A percentile compares a stretch with the other conserved stretches of the same genome.
These are phyloP conservation scores for Trichoderma harzianum DNA, from an alignment of 2,329 filamentous ascomycete species.

Conservation along the genomic window DNA sequence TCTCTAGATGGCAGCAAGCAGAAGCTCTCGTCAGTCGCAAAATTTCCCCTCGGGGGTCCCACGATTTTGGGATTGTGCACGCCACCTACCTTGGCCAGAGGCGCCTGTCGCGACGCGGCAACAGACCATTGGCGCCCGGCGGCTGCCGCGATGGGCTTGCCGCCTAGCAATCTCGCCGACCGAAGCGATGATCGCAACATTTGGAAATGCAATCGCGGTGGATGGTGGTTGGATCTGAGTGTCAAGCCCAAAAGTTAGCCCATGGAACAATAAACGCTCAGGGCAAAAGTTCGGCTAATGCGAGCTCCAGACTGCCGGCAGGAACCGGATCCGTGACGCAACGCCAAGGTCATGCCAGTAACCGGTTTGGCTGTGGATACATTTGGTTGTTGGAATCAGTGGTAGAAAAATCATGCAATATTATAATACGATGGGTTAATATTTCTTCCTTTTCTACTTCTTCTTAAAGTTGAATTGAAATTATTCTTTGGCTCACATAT, in stretches of 20 bases:
- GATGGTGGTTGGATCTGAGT: slow-evolving; percentile 25
- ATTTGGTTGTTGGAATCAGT: neutral
- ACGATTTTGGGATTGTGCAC: neutral
- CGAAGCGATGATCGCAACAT: slow-evolving; percentile 69
- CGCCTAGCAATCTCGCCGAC: slow-evolving; percentile 58
- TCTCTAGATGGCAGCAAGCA: slow-evolving; percentile 43
- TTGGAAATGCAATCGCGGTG: slow-evolving; percentile 46
- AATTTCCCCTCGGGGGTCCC: neutral
- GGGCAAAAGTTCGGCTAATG: slow-evolving; percentile 45
- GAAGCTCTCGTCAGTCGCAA: neutral
- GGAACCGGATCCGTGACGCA: slow-evolving; percentile 36
- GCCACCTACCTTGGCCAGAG: slow-evolving; percentile 32
- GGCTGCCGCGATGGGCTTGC: slow-evolving; percentile 51
- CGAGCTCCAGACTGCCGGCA: slow-evolving; percentile 31
- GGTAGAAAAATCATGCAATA: neutral
- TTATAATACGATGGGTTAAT: neutral
- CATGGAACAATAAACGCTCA: slow-evolving; percentile 42
- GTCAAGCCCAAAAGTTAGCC: slow-evolving; percentile 23
- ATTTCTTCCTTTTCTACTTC: neutral
- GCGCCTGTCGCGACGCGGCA: slow-evolving; percentile 34
- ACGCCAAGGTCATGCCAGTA: slow-evolving; percentile 18
- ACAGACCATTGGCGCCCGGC: slow-evolving; percentile 58
- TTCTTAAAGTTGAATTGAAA: neutral
- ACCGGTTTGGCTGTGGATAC: neutral
- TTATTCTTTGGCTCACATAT: neutral